phyloP scores from a whole-genome alignment of 805 yeast species.

The Komagataella populi region DNA sequence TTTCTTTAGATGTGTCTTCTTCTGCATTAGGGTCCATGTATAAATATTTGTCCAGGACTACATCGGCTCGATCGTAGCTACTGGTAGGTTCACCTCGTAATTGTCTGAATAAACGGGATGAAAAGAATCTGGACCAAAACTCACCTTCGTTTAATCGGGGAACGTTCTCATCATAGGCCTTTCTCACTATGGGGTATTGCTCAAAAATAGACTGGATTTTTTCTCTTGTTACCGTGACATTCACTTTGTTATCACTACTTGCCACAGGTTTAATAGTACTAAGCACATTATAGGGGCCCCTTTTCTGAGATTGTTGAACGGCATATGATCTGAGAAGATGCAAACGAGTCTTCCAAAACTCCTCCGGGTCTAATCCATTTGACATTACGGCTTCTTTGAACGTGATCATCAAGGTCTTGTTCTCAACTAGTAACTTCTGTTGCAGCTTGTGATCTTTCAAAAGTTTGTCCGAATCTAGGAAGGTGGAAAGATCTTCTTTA shows the following conservation, averaged over 20 bases:
- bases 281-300: conserved; percentile 88
- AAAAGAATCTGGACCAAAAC: conserved; percentile 93
- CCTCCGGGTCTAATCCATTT: conserved; percentile 60
- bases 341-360: conserved; percentile 79
- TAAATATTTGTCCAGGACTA: conserved; percentile 72
- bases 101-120: conserved; percentile 76
- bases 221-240: conserved; percentile 84
- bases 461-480: conserved; percentile 42
- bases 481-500: conserved; percentile 11
- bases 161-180: conserved; percentile 82
- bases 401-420: conserved; percentile 52
- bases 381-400: conserved; percentile 84
- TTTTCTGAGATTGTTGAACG: conserved; percentile 66
- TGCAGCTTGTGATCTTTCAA: conserved; percentile 67
- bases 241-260: conserved; percentile 83
- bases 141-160: conserved; percentile 84
- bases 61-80: conserved; percentile 68
- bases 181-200: conserved; percentile 83
- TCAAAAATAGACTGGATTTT: conserved; percentile 81
- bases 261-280: conserved; percentile 93
- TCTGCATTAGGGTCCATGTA: conserved; percentile 48
- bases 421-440: conserved; percentile 59
- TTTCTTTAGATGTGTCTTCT: conserved; percentile 24
- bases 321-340: conserved; percentile 79
- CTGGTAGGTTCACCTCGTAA: conserved; percentile 80